Conservation (phyloP, 164 flowering plant genomes). For the Vitis vinifera region ASM3070453v1 NC_081810.1:23273001-23273500, state of each 20-base stretch:
- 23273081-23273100: conserved; percentile 6
- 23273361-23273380: conserved; percentile 42
- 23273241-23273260: not conserved
- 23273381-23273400: conserved; percentile 41
- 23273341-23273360: conserved; percentile 40
- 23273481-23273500: too few relatives aligned
- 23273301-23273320: too few relatives aligned
- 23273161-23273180: conserved; percentile 30
- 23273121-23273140: conserved; percentile 2
- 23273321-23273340: not conserved
- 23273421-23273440: conserved; percentile 12
- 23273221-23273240: conserved; percentile 40
- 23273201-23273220: conserved; percentile 40
- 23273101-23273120: not conserved
- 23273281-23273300: too few relatives aligned
- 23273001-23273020: not conserved
- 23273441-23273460: not conserved
- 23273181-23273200: conserved; percentile 39
- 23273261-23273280: not conserved
- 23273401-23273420: conserved; percentile 24
- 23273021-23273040: conserved; percentile 6
- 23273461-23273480: not conserved
- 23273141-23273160: conserved; percentile 26
- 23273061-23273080: not conserved
- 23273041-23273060: not conserved